phyloP scores from a whole-genome alignment of 345 rosid species.

The Eucalyptus sp. region DNA sequence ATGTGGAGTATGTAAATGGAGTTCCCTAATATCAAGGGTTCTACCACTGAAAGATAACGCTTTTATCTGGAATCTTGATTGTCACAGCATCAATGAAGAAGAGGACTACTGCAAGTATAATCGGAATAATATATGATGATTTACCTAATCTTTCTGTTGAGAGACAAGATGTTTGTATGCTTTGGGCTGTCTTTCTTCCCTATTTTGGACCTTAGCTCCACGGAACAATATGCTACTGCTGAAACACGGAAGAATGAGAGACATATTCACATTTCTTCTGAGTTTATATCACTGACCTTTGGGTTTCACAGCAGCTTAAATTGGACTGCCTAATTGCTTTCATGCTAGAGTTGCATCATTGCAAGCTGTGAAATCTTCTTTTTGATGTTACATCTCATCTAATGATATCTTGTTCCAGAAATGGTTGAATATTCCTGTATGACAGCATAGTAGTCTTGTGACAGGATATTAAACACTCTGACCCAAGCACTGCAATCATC shows the following conservation, averaged over 20 bases:
- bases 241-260: too few relatives aligned
- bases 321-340: neutral
- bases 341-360: neutral
- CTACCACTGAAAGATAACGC: neutral
- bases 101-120: neutral
- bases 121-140: neutral
- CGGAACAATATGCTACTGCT: too few relatives aligned
- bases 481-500: slow-evolving; percentile 50
- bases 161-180: neutral
- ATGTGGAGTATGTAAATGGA: neutral
- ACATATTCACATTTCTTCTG: neutral
- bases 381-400: neutral
- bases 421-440: neutral
- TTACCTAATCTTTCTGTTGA: neutral
- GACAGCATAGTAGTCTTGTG: neutral
- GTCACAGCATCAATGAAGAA: neutral
- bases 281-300: neutral
- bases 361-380: neutral
- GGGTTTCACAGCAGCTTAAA: neutral
- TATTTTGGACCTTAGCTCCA: too few relatives aligned
- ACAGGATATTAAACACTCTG: slow-evolving; percentile 46
- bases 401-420: neutral
- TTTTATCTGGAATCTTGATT: neutral
- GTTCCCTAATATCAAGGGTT: neutral
- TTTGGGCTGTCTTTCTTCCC: neutral